Evolutionary conservation across 1,284 basidiomycete genomes (phyloP), one percentile per base, ranked within the genome.

Genomic region (Leccinum variabile): DNA sequence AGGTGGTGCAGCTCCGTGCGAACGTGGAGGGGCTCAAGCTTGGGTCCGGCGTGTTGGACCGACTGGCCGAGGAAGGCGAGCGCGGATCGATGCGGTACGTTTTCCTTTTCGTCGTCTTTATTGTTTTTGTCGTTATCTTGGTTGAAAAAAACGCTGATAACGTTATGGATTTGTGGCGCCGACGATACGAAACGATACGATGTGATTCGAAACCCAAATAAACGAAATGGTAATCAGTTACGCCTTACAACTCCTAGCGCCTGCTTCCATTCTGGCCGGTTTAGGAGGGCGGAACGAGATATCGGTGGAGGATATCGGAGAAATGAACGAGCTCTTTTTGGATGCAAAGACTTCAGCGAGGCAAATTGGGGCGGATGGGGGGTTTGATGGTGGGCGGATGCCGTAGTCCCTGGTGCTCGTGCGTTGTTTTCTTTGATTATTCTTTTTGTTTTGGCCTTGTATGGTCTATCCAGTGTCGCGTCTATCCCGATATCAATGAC

Each of bases 291-390:
- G 94, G 63, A 82, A 79, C 28, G 90, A 95, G 70, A 94, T 99
- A 61, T 84, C 88, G 61, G 78, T 89, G 10, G 91, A 96, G 65
- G 97, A 99, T 73, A 88, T 99, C 57, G 82, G 83, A 25, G 95
- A 98, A 81, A 92, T 95, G 88, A 90, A 90, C 64, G 92, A 95
- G 74, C 82, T 99, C 25, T 99, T 99, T 83, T 81, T 98, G 68
- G 96, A 98, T 75, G 95, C 96, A 7, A 96, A 95, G 73, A 88
- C 89, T 0, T 88, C 86, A 65, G 89, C 90, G 10, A 75, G 76
- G 35, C 80, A 84, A 67, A 88, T 91, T 63, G 69, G 72, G 25
- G 64, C 67, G 16, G 81, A 79, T 53, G 82, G 81, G 3, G 80
- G 77, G 18, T 78, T 75, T 66, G 75, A 77, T 44, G 79, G 79